These are phyloP conservation scores for Penicillium argentinense DNA, from an alignment of 495 filamentous ascomycete genomes.

Conservation along the genomic window DNA sequence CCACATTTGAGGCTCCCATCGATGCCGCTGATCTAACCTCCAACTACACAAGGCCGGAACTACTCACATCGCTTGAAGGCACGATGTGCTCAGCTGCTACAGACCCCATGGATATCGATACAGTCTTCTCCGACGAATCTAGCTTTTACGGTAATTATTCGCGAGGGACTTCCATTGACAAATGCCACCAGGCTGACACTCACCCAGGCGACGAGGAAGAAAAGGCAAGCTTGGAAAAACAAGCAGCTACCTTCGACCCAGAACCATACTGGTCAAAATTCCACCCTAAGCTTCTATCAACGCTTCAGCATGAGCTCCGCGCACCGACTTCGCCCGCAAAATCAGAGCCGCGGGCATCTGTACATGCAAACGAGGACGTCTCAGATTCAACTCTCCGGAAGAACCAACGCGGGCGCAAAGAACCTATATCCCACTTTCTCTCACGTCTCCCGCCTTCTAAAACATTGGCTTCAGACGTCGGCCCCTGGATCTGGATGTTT, in stretches of 20 bases:
- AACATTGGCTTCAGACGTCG: slow-evolving; percentile 34
- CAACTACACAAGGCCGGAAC: too few relatives aligned
- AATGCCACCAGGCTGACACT: slow-evolving; percentile 14
- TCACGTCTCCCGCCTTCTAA: slow-evolving; percentile 63
- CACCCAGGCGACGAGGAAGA: slow-evolving; percentile 53
- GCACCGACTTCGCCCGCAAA: neutral
- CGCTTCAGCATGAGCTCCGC: slow-evolving; percentile 20
- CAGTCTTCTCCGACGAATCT: slow-evolving; percentile 62
- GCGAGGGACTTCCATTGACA: neutral
- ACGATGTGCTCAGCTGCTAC: neutral
- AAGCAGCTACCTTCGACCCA: slow-evolving; percentile 42
- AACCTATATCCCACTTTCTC: slow-evolving; percentile 63
- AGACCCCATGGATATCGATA: slow-evolving; percentile 6
- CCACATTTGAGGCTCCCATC: too few relatives aligned
- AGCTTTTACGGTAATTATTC: slow-evolving; percentile 64
- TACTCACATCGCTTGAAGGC: too few relatives aligned
- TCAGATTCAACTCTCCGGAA: slow-evolving; percentile 47
- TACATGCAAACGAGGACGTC: too few relatives aligned
- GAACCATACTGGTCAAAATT: slow-evolving; percentile 44
- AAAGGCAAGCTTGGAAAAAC: slow-evolving; percentile 34
- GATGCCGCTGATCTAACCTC: too few relatives aligned
- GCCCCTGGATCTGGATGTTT: slow-evolving; percentile 67
- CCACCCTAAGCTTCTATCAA: slow-evolving; percentile 34
- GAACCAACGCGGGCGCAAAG: slow-evolving; percentile 43
- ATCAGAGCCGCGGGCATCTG: too few relatives aligned